phyloP scores from a whole-genome alignment of 495 filamentous ascomycete genomes.

The Penicillium paradoxum region DNA sequence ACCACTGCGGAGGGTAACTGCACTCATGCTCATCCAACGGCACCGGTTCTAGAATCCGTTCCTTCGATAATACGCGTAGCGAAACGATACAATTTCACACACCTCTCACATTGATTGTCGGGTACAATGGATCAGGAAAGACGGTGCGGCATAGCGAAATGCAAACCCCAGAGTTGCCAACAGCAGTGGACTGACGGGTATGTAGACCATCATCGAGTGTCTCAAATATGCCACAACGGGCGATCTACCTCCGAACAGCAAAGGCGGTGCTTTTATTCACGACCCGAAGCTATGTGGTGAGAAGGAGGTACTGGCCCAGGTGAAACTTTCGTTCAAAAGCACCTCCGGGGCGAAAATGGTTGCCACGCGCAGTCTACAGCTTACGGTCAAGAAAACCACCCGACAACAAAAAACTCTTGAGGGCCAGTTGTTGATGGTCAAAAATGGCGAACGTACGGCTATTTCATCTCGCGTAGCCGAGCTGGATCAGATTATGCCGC shows the following conservation, averaged over 20 bases:
- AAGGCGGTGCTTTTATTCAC: constrained; percentile 92
- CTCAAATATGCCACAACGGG: constrained; percentile 98
- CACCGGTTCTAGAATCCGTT: constrained; percentile 62
- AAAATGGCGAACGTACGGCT: constrained; percentile 71
- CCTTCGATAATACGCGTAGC: constrained; percentile 71
- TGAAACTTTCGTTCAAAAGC: constrained; percentile 80
- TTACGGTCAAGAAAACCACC: constrained; percentile 77
- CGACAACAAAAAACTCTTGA: constrained; percentile 76
- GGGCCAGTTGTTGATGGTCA: constrained; percentile 64
- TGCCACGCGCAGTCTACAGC: constrained; percentile 72
- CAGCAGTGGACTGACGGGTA: constrained; percentile 7
- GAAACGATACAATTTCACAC: constrained; percentile 87
- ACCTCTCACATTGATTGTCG: constrained; percentile 91
- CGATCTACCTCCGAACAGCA: constrained; percentile 88
- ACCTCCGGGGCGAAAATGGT: constrained; percentile 73
- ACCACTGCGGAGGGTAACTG: neutral
- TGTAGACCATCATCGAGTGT: constrained; percentile 91
- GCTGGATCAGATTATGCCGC: constrained; percentile 75
- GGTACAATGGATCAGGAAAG: constrained; percentile 95
- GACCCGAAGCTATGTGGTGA: constrained; percentile 90
- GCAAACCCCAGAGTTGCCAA: neutral
- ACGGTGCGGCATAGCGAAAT: constrained; percentile 49
- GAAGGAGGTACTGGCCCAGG: constrained; percentile 84
- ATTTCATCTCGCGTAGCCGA: constrained; percentile 76
- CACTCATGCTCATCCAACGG: constrained; percentile 1